Evolutionary conservation across 805 yeast genomes (phyloP), one percentile per base, ranked within the genome.

Genomic region (Wickerhamomyces rabaulensis): DNA sequence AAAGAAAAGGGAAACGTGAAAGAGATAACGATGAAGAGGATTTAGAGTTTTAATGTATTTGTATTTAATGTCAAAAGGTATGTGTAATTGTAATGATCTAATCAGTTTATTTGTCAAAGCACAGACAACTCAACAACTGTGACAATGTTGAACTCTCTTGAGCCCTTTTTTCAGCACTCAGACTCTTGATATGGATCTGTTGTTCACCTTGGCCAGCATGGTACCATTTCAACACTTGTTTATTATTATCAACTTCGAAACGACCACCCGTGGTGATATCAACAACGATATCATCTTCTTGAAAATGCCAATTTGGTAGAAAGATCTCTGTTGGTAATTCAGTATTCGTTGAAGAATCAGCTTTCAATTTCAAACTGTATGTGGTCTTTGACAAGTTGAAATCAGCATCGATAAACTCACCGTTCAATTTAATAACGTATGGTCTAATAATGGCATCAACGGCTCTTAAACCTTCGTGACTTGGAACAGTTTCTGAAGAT

Each of bases 371-470:
- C 47, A 88, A 62, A 0, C 61, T 58, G 60, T 79, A 88, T 25
- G 59, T 64, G 19, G 69, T 68, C 5, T 66, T 61, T 39, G 65
- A 64, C 43, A 86, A 54, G 49, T 86, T 82, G 62, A 90, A 90
- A 43, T 74, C 80, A 15, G 82, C 76, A 17, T 66, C 63, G 6
- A 59, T 59, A 13, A 85, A 73, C 1, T 56, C 55, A 2, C 98
- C 98, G 29, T 71, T 72, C 0, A 84, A 72, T 4, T 82, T 76
- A 1, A 81, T 62, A 1, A 90, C 83, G 52, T 74, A 84, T 2
- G 98, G 97, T 41, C 99, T 73, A 23, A 87, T 66, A 1, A 87
- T 77, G 0, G 97, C 89, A 43, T 76, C 78, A 1, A 78, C 73
- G 0, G 94, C 95, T 36, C 97, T 70, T 1, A 84, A 75, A 2